Conservation (phyloP, 2,329 filamentous ascomycete genomes). For the Blastomyces emzantsi region DNA sequence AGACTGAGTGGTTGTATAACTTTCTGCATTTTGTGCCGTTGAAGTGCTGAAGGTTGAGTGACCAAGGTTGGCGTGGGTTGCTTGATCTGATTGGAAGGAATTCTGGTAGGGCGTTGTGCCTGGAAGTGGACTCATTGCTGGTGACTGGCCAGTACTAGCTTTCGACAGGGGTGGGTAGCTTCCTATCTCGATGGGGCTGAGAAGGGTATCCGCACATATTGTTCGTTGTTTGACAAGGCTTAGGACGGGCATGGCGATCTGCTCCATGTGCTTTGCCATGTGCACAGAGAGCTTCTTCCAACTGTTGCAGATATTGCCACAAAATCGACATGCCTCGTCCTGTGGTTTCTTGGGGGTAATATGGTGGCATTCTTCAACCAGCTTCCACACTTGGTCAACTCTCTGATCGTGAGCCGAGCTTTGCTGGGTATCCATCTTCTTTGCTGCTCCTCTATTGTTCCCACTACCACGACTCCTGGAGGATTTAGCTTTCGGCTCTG, state of each 20-base stretch:
- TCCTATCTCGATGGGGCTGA: conserved; percentile 10
- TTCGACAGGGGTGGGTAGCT: not conserved
- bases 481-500: conserved; percentile 67
- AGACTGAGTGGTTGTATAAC: conserved; percentile 8
- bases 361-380: conserved; percentile 67
- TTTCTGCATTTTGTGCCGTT: conserved; percentile 4
- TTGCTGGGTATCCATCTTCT: conserved; percentile 21
- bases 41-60: not conserved
- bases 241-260: conserved; percentile 74
- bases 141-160: not conserved
- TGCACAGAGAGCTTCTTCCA: conserved; percentile 97
- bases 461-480: conserved; percentile 56
- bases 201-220: conserved; percentile 34
- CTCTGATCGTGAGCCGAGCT: conserved; percentile 27
- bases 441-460: conserved; percentile 35
- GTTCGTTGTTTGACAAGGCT: conserved; percentile 38
- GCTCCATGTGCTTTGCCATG: conserved; percentile 88
- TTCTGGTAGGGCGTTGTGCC: not conserved
- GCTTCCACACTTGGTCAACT: conserved; percentile 60
- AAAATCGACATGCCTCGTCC: conserved; percentile 80
- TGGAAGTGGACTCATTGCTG: not conserved
- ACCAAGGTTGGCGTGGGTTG: not conserved
- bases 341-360: conserved; percentile 58
- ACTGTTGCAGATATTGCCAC: conserved; percentile 65
- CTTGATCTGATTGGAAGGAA: conserved; percentile 4